Percentiles rank a stretch among this genome's conserved stretches.
phyloP scores from a whole-genome alignment of 345 rosid species.

The Gossypium australe region DNA sequence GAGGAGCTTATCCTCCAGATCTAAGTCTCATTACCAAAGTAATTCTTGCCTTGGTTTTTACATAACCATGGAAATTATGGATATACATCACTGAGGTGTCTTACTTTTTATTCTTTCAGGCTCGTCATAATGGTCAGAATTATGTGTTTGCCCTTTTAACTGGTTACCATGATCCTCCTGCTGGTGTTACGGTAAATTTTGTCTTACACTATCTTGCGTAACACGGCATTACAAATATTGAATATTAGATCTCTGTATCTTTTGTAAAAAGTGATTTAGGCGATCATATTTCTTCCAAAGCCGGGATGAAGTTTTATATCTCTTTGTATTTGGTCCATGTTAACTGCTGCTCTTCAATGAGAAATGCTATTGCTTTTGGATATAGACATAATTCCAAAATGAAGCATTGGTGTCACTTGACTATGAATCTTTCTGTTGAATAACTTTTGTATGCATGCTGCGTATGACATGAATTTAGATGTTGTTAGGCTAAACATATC shows the following conservation, averaged over 20 bases:
- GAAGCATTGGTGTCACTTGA: neutral
- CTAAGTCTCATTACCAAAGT: slow-evolving; percentile 98
- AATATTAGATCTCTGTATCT: neutral
- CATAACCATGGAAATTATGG: slow-evolving; percentile 5
- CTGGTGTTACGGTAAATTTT: slow-evolving; percentile 72
- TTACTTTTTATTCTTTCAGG: slow-evolving; percentile 43
- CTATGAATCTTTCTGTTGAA: neutral
- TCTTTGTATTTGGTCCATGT: neutral
- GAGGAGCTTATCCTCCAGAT: slow-evolving; percentile 99
- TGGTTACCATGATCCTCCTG: slow-evolving; percentile 98
- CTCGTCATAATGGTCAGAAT: slow-evolving; percentile 98
- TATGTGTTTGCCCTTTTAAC: slow-evolving; percentile 94
- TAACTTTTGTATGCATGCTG: neutral
- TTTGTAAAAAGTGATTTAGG: neutral
- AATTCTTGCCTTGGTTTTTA: slow-evolving; percentile 22
- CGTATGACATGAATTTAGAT: neutral
- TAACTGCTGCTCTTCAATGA: neutral
- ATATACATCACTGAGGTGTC: neutral
- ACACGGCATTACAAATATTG: neutral
- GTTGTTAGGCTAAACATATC: neutral
- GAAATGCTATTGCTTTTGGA: neutral
- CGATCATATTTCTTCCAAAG: neutral
- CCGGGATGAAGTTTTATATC: neutral
- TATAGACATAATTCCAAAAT: neutral
- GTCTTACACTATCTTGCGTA: neutral